Percentiles rank a stretch among this genome's conserved stretches.
Evolutionary conservation across 1,139 yeast genomes (phyloP).

Genomic region (Casaregolazyma lundiana): DNA sequence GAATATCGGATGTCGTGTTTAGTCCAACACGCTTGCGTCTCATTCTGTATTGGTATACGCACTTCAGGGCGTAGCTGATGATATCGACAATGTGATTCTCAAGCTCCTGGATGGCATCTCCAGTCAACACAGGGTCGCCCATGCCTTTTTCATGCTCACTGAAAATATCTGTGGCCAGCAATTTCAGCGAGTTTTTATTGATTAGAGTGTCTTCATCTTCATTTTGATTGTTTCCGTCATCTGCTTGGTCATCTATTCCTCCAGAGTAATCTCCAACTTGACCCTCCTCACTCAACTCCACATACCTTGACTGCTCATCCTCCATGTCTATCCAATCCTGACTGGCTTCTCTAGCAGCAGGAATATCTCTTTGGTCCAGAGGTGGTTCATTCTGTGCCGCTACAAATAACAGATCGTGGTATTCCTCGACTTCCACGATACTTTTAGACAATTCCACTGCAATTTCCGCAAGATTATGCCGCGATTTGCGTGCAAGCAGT

Average conservation of each 20-base stretch:
- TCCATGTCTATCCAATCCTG: slow-evolving; percentile 46
- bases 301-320: slow-evolving; percentile 37
- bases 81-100: not conserved
- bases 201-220: not conserved
- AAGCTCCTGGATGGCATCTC: not conserved
- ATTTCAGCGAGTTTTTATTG: not conserved
- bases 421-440: slow-evolving; percentile 42
- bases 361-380: slow-evolving; percentile 39
- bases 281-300: slow-evolving; percentile 7
- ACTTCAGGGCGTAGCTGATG: not conserved
- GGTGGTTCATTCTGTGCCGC: slow-evolving; percentile 29
- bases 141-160: not conserved
- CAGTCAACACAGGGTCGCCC: not conserved
- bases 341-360: slow-evolving; percentile 53
- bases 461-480: slow-evolving; percentile 44
- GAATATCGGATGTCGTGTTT: not conserved
- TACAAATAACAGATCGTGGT: slow-evolving; percentile 39
- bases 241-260: not conserved
- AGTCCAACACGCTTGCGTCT: not conserved
- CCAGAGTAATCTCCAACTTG: not conserved
- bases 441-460: slow-evolving; percentile 40
- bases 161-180: not conserved
- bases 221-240: no score
- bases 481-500: slow-evolving; percentile 44
- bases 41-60: not conserved